Base-by-base conservation (phyloP, 306 rosid species). In the Rosa lucieae region DNA sequence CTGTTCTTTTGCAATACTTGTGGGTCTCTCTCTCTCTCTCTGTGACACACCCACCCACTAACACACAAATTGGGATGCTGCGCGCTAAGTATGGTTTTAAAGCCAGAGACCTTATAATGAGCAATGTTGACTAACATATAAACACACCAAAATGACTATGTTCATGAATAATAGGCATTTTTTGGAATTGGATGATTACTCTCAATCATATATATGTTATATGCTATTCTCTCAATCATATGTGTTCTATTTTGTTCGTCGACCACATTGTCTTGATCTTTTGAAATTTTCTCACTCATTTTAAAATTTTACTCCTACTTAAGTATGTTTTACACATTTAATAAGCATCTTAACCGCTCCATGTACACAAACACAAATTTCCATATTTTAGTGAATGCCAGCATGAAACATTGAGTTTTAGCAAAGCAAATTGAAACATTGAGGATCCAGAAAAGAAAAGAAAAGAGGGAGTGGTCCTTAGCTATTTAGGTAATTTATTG, bases 141-240 rank as follows among this genome's bases (percentile, higher is more conserved):
- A 81, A 81, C 87, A 85, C 72, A 82, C 80, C 66, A 67, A 78
- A 61, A 83, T 85, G 84, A 87, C 72, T 80, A 73, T 82, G 87
- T 78, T 87, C 26, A 29, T 63, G 48, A 52, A 48, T 35, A 14
- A 17, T 56, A 39, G 51, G 35, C 29, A 9, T 55, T 32, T 78
- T 65, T 29, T 62, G 32, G 23, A n/a, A 29, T 43, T 44, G 61
- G 80, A 23, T 13, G 12, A 67, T 15, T 42, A 62, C 35, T 58
- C 26, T 56, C 71, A 72, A 80, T 72, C 87, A 76, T 84, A 23
- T 18, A 78, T 23, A n/a, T 37, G 18, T 67, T 23, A 32, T 62
- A 8, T 58, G 65, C 14, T 58, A 58, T 58, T 9, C 20, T 58
- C 26, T 58, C 71, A 72, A 80, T 77, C 84, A 76, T 84, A 12